Evolutionary conservation across 2,329 filamentous ascomycete genomes (phyloP).

Genomic region (Pseudopyrenochaeta lycopersici): DNA sequence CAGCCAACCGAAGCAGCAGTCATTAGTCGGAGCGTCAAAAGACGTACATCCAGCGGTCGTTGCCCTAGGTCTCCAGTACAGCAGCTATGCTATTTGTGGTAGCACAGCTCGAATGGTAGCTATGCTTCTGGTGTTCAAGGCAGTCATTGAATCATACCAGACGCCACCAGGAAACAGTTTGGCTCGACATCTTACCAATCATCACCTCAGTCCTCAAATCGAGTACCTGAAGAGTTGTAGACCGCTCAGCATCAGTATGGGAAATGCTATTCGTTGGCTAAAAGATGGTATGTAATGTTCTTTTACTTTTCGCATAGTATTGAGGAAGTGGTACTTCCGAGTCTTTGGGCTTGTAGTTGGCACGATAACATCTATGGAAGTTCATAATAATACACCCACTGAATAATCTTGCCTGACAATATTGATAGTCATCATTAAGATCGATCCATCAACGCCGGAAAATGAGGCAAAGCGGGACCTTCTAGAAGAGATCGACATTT

Average conservation of each 20-base stretch:
- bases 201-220: conserved; percentile 93
- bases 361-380: too few species aligned
- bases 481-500: conserved; percentile 82
- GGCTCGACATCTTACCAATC: conserved; percentile 87
- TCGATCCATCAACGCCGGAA: conserved; percentile 87
- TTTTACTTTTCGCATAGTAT: too few species aligned
- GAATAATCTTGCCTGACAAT: conserved; percentile 10
- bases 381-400: too few species aligned
- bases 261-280: conserved; percentile 93
- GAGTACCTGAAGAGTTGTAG: conserved; percentile 92
- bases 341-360: too few species aligned
- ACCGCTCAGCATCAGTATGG: conserved; percentile 96
- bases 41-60: conserved; percentile 88
- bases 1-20: conserved; percentile 74
- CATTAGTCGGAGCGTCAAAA: conserved; percentile 67
- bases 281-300: too few species aligned
- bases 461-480: conserved; percentile 81
- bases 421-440: conserved; percentile 75
- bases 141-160: conserved; percentile 90
- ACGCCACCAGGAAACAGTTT: conserved; percentile 87
- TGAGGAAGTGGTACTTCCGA: too few species aligned
- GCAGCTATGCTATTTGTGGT: conserved; percentile 85
- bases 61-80: conserved; percentile 88
- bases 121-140: conserved; percentile 88
- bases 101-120: conserved; percentile 88